These are phyloP conservation scores for Forsythia suspensa DNA, from an alignment of 257 asterid species.

Conservation along the genomic window DNA sequence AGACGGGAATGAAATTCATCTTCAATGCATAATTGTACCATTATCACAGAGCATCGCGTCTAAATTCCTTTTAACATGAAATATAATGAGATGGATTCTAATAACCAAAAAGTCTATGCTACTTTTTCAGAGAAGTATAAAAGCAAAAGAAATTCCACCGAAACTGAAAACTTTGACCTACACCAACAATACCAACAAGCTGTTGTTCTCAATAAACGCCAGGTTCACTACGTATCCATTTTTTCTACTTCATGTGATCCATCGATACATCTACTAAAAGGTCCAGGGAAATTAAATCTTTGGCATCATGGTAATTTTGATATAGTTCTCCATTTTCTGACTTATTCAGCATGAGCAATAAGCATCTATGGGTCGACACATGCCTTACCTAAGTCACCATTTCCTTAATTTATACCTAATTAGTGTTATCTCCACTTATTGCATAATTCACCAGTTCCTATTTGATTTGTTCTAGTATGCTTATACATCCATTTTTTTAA, in stretches of 20 bases:
- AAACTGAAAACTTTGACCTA: background rate
- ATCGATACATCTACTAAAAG: background rate
- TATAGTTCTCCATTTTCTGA: background rate
- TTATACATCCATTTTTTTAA: background rate
- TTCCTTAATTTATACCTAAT: background rate
- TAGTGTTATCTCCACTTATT: background rate
- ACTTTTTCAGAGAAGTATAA: background rate
- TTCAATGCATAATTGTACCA: too few relatives aligned
- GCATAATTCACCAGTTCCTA: background rate
- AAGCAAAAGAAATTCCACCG: slow-evolving; percentile 12
- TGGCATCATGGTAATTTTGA: background rate
- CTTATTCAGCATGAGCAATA: background rate
- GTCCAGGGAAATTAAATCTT: background rate
- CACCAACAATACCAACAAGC: background rate
- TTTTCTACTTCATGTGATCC: background rate
- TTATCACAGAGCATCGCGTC: background rate
- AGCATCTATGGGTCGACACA: background rate
- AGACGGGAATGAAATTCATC: too few relatives aligned
- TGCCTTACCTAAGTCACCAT: background rate
- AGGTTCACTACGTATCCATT: background rate
- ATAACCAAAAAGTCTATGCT: background rate
- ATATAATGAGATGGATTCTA: background rate
- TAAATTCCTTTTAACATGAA: background rate
- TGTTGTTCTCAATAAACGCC: background rate
- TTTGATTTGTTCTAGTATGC: background rate